Base-by-base conservation (phyloP, 2,329 filamentous ascomycete species). In the Fusarium kyushuense region DNA sequence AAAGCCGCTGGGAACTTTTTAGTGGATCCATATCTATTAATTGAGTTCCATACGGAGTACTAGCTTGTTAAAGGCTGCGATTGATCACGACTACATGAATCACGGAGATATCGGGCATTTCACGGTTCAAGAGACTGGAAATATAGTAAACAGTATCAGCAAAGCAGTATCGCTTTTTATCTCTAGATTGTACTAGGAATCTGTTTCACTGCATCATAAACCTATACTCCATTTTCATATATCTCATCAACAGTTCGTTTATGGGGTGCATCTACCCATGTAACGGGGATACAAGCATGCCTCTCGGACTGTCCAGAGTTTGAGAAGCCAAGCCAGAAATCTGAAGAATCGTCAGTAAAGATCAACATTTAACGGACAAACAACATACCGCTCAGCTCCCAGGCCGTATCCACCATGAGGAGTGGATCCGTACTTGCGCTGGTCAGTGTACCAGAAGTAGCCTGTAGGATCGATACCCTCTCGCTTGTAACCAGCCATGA, bases 361-460 rank as follows among this genome's bases (percentile, higher is more conserved):
- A 11, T 38, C 14, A 6, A 38, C 16, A 19, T 30, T 11, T 13
- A 3, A 16, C 5, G 17, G 29, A 12, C 11, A 10, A 14, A 55
- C 61, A 14, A 55, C 61, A 14, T 55, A 67, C 65, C 95, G 89
- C 85, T 98, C 95, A 52, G 97, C 86, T 72, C 96, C 96, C 48
- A 99, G 86, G 54, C 95, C 95, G 79, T 97, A 98, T 56, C 95
- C 94, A 67, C 94, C 94, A 80, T 98, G 95, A 29, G 94, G 93
- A 43, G 92, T 94, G 55, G 92, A 94, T 57, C 96, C 96, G 77
- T 98, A 74, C 92, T 96, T 97, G 78, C 94, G 87, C 87, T 97
- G 94, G 82, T 97, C 96, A 32, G 94, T 96, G 84, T 98, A 99
- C 96, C 96, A 99, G 86, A 96, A 98, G 83, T 98, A 98, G 45